These are phyloP conservation scores for Gnomoniopsis sp. DNA, from an alignment of 2,329 filamentous ascomycete species.

Conservation along the genomic window DNA sequence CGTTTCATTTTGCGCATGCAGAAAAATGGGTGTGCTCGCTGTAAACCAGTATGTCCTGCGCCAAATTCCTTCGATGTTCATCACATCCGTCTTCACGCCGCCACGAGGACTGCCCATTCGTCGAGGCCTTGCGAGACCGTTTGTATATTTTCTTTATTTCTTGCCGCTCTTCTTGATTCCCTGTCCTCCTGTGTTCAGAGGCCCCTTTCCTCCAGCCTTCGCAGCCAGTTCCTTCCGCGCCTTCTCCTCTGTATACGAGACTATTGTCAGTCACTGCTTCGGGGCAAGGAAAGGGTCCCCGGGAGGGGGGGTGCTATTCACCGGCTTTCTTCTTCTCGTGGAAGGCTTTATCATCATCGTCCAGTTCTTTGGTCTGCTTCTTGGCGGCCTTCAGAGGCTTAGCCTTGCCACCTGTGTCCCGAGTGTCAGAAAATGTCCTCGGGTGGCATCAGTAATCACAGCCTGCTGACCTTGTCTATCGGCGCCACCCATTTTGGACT, in stretches of 20 bases:
- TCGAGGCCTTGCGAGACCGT: neutral
- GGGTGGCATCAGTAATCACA: neutral
- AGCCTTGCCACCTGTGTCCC: constrained; percentile 66
- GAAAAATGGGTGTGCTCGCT: no score
- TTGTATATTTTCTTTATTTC: constrained; percentile 59
- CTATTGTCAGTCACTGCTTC: constrained; percentile 16
- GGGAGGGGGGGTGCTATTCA: constrained; percentile 45
- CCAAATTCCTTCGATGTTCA: constrained; percentile 16
- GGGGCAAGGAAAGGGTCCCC: neutral
- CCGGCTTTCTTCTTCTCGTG: constrained; percentile 81
- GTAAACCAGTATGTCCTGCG: constrained; percentile 13
- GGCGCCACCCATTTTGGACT: constrained; percentile 58
- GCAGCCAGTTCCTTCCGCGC: constrained; percentile 80
- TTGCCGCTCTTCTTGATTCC: constrained; percentile 99
- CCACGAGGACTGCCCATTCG: no score
- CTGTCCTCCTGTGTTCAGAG: constrained; percentile 77
- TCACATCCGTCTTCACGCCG: neutral
- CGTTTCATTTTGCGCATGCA: neutral
- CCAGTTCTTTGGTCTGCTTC: constrained; percentile 77
- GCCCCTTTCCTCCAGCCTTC: constrained; percentile 83
- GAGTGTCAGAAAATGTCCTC: constrained; percentile 3
- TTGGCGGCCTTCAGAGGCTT: constrained; percentile 87
- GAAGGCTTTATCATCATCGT: constrained; percentile 83
- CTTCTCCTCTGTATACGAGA: constrained; percentile 63
- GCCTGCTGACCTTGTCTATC: constrained; percentile 58